These are phyloP conservation scores for Suhomyces sp. DNA, from an alignment of 805 yeast genomes.

Conservation along the genomic window DNA sequence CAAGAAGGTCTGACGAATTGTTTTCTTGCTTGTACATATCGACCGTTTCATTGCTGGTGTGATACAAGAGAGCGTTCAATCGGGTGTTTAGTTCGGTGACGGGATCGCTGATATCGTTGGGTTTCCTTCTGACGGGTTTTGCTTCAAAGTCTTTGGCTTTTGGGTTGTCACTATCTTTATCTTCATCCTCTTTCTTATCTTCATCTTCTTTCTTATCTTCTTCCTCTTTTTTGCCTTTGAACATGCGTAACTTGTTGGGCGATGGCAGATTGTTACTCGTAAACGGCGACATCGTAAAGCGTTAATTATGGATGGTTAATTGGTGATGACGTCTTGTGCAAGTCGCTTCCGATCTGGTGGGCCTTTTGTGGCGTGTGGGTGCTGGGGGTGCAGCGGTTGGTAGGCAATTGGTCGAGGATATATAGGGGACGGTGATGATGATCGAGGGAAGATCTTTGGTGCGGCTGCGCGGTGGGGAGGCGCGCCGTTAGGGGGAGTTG, in stretches of 20 bases:
- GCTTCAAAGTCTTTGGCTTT: neutral
- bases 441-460: neutral
- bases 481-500: neutral
- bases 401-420: too few species aligned
- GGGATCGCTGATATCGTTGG: constrained; percentile 5
- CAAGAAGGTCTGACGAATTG: constrained; percentile 38
- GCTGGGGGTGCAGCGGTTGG: too few species aligned
- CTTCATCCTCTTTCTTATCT: neutral
- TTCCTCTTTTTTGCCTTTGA: neutral
- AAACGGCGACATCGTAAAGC: neutral
- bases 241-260: neutral
- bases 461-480: neutral
- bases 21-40: constrained; percentile 37
- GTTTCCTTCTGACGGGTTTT: neutral
- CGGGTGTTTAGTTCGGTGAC: constrained; percentile 36
- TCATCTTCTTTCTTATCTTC: neutral
- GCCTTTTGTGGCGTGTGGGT: too few species aligned
- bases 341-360: too few species aligned
- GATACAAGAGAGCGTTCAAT: constrained; percentile 37
- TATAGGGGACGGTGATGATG: neutral
- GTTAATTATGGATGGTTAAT: neutral
- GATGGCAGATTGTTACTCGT: neutral
- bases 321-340: neutral
- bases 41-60: constrained; percentile 36
- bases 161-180: neutral